A percentile compares a stretch with the other conserved stretches of the same genome.
These are phyloP conservation scores for Aureobasidium leucospermi DNA, from an alignment of 2,329 filamentous ascomycete genomes.

Conservation along the genomic window DNA sequence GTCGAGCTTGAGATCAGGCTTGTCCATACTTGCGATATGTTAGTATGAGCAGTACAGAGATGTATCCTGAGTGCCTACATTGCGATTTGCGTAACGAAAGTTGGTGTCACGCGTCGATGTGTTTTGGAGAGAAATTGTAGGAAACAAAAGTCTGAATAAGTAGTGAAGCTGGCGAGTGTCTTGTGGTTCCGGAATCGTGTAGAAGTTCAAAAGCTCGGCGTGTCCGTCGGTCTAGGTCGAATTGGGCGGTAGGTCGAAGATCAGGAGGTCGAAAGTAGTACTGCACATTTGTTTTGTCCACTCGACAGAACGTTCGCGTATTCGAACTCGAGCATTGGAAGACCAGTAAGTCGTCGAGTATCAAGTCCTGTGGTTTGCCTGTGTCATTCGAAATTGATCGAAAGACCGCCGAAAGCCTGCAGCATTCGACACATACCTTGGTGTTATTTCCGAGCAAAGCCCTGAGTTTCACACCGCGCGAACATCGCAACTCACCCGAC, in stretches of 20 bases:
- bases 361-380: too few relatives aligned
- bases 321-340: too few relatives aligned
- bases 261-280: neutral
- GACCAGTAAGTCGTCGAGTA: too few relatives aligned
- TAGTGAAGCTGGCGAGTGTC: neutral
- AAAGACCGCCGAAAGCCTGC: too few relatives aligned
- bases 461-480: too few relatives aligned
- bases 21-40: neutral
- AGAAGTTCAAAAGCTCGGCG: neutral
- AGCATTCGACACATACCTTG: too few relatives aligned
- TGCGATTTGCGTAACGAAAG: neutral
- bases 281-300: neutral
- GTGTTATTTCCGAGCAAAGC: too few relatives aligned
- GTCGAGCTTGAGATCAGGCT: neutral
- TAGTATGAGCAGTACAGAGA: neutral
- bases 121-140: neutral
- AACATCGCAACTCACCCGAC: too few relatives aligned
- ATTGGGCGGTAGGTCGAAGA: too few relatives aligned
- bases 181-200: neutral
- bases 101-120: neutral
- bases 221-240: too few relatives aligned
- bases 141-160: neutral
- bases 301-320: too few relatives aligned
- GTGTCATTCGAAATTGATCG: too few relatives aligned
- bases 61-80: neutral